A percentile compares a stretch with the other conserved stretches of the same genome.
These are phyloP conservation scores for Trichophyton rubrum DNA, from an alignment of 2,329 filamentous ascomycete genomes.

Conservation along the genomic window DNA sequence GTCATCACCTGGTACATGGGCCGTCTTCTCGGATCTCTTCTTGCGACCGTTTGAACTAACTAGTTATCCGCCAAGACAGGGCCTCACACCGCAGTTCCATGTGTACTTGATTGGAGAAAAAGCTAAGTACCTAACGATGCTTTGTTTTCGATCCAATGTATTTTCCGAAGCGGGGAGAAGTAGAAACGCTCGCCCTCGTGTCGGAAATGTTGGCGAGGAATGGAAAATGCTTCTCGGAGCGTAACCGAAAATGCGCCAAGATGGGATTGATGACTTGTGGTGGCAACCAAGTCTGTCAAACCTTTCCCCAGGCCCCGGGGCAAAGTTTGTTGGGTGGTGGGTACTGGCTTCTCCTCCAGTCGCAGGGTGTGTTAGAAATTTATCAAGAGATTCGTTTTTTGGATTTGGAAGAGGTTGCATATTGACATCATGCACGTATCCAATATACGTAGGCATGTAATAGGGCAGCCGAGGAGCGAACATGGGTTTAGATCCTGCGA, in stretches of 20 bases:
- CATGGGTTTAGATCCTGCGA: neutral
- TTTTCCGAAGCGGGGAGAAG: constrained; percentile 4
- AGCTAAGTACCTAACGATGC: neutral
- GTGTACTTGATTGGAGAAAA: neutral
- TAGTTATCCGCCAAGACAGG: neutral
- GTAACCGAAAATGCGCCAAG: constrained; percentile 3
- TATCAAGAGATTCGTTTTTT: neutral
- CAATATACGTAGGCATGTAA: neutral
- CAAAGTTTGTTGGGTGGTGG: neutral
- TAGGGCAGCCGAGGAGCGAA: neutral
- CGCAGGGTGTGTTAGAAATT: neutral
- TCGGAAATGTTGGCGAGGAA: constrained; percentile 2
- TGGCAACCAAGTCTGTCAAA: neutral
- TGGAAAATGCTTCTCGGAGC: constrained; percentile 3
- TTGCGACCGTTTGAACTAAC: neutral
- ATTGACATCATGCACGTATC: neutral
- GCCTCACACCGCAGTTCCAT: neutral
- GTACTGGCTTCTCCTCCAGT: neutral
- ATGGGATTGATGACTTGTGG: neutral
- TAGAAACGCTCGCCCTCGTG: neutral
- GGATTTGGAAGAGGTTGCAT: neutral
- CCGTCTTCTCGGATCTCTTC: neutral
- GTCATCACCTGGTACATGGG: neutral
- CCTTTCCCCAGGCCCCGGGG: neutral
- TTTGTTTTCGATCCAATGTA: constrained; percentile 3